These are phyloP conservation scores for Diaporthe sp. DNA, from an alignment of 2,329 filamentous ascomycete genomes.

Conservation along the genomic window DNA sequence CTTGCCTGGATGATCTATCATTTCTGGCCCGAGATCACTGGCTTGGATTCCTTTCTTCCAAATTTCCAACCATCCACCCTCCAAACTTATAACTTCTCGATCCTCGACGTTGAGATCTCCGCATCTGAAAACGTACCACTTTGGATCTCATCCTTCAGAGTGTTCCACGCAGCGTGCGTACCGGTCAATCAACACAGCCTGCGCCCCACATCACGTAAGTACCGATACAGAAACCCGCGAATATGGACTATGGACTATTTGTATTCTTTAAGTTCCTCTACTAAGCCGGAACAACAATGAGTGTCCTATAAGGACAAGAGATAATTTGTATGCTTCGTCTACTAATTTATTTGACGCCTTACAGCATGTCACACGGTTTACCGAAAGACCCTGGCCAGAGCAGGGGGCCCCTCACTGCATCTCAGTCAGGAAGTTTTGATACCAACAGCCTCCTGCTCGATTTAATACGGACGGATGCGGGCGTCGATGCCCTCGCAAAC, in stretches of 20 bases:
- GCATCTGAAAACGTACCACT: background rate
- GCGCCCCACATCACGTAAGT: background rate
- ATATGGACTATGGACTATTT: too few relatives aligned
- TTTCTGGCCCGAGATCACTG: too few relatives aligned
- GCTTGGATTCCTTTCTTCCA: background rate
- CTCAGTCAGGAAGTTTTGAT: background rate
- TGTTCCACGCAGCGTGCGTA: too few relatives aligned
- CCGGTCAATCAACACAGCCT: rapidly evolving
- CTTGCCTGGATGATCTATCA: too few relatives aligned
- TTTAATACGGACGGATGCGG: background rate
- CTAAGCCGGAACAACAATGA: too few relatives aligned
- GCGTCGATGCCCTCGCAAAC: background rate
- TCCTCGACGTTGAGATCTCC: background rate
- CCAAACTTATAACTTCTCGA: background rate
- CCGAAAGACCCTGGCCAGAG: background rate
- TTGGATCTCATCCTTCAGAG: background rate
- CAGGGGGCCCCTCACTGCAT: too few relatives aligned
- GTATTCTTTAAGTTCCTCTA: too few relatives aligned
- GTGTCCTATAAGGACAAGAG: too few relatives aligned
- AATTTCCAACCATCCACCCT: background rate
- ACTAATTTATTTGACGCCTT: background rate
- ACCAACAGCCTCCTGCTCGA: background rate
- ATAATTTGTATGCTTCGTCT: too few relatives aligned
- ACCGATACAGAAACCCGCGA: too few relatives aligned
- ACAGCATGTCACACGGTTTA: background rate